Evolutionary conservation across 225 moss, liverwort and hornwort genomes (phyloP).

Genomic region (Marchantia polymorpha): DNA sequence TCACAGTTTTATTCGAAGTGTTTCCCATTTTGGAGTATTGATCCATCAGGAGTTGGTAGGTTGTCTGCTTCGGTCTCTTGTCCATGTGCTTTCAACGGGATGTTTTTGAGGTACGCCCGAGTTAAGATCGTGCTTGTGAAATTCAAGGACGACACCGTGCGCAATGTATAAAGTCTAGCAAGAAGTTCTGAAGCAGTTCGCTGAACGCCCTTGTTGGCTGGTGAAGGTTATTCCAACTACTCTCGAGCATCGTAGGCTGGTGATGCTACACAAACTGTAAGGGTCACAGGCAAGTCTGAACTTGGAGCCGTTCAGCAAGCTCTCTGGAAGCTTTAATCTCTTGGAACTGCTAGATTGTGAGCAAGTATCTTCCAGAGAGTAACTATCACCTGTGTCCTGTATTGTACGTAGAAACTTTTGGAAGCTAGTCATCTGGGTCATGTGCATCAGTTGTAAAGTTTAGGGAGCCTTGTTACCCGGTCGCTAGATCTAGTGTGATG

Average conservation of each 20-base stretch:
- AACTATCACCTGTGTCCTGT: background rate
- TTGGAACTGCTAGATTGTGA: background rate
- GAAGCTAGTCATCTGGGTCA: conserved; percentile 4
- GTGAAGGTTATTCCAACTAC: background rate
- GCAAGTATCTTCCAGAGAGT: background rate
- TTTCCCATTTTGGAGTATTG: background rate
- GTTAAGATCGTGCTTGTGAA: background rate
- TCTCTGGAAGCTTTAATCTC: background rate
- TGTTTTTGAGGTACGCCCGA: background rate
- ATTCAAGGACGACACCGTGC: background rate
- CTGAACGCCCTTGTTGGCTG: background rate
- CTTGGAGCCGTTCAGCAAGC: background rate
- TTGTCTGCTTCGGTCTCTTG: conserved; percentile 1
- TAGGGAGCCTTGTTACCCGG: background rate
- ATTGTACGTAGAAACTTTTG: background rate
- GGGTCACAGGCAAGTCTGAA: background rate
- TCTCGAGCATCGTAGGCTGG: background rate
- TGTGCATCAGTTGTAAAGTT: background rate
- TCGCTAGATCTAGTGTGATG: background rate
- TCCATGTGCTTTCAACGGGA: background rate
- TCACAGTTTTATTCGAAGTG: background rate
- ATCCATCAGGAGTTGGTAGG: conserved; percentile 2
- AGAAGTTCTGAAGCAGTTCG: background rate
- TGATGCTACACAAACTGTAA: background rate
- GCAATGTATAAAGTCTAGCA: background rate